Evolutionary conservation across 495 filamentous ascomycete genomes (phyloP).

Genomic region (Aspergillus leporis): DNA sequence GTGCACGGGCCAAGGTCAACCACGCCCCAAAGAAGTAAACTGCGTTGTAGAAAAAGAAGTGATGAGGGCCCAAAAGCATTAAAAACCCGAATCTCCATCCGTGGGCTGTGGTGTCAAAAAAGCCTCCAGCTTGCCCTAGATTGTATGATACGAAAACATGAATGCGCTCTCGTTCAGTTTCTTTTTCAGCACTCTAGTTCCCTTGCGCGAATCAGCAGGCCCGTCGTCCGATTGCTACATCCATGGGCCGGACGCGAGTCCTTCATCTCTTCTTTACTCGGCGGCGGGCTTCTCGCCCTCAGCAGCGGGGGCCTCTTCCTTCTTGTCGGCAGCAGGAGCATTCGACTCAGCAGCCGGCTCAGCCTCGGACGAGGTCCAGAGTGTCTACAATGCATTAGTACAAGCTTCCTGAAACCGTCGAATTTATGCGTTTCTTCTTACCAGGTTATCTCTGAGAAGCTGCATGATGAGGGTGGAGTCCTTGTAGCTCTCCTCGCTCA

Average conservation of each 20-base stretch:
- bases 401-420: neutral
- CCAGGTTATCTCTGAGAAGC: slow-evolving; percentile 96
- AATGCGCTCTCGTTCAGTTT: slow-evolving; percentile 11
- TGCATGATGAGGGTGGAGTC: slow-evolving; percentile 99
- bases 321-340: slow-evolving; percentile 60
- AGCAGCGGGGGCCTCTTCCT: slow-evolving; percentile 55
- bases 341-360: slow-evolving; percentile 63
- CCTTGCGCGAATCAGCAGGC: slow-evolving; percentile 13
- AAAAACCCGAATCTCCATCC: slow-evolving; percentile 16
- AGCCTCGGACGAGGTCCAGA: slow-evolving; percentile 99
- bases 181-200: slow-evolving; percentile 14
- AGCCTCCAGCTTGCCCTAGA: slow-evolving; percentile 8
- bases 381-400: slow-evolving; percentile 65
- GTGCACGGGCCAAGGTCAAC: slow-evolving; percentile 12
- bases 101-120: slow-evolving; percentile 6
- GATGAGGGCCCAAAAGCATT: slow-evolving; percentile 9
- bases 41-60: slow-evolving; percentile 8
- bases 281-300: slow-evolving; percentile 61
- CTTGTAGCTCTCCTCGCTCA: slow-evolving; percentile 99
- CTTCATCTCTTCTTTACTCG: slow-evolving; percentile 47
- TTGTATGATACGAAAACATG: slow-evolving; percentile 10
- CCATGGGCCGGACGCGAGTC: slow-evolving; percentile 36
- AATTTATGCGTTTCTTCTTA: slow-evolving; percentile 50
- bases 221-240: slow-evolving; percentile 13
- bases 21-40: slow-evolving; percentile 11